Percentiles rank a stretch among this genome's conserved stretches.
Conservation (phyloP, 176 grass and related monocot species). For the Musa schizocarpa region DNA sequence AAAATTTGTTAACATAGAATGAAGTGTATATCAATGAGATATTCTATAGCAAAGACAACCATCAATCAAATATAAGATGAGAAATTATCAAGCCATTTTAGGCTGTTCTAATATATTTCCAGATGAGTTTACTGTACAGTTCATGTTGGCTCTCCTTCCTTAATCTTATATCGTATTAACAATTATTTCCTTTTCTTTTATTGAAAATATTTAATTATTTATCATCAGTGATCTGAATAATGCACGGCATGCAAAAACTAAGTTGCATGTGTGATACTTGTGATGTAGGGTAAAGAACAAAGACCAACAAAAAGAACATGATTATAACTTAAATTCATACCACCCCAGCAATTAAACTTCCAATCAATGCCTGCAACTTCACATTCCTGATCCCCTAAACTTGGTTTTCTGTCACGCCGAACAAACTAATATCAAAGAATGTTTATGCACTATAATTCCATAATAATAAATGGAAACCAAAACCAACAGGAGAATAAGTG, state of each 20-base stretch:
- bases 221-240: neutral
- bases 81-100: too few relatives aligned
- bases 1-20: too few relatives aligned
- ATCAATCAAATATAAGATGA: too few relatives aligned
- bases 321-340: constrained; percentile 31
- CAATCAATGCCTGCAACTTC: constrained; percentile 83
- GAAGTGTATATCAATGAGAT: too few relatives aligned
- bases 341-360: constrained; percentile 95
- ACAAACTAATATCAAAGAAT: constrained; percentile 48
- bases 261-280: neutral
- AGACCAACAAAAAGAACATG: neutral
- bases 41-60: too few relatives aligned
- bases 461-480: constrained; percentile 3
- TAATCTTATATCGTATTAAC: too few relatives aligned
- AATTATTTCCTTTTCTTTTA: too few relatives aligned
- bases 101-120: too few relatives aligned
- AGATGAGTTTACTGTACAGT: too few relatives aligned
- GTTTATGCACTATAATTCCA: neutral
- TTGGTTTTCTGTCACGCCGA: constrained; percentile 21
- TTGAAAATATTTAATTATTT: too few relatives aligned
- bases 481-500: neutral
- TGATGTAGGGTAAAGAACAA: neutral
- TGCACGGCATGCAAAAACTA: neutral
- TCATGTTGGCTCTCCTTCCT: too few relatives aligned
- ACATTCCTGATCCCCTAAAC: constrained; percentile 17